phyloP scores from a whole-genome alignment of 1,284 basidiomycete species.

The Trametes pubescens region DNA sequence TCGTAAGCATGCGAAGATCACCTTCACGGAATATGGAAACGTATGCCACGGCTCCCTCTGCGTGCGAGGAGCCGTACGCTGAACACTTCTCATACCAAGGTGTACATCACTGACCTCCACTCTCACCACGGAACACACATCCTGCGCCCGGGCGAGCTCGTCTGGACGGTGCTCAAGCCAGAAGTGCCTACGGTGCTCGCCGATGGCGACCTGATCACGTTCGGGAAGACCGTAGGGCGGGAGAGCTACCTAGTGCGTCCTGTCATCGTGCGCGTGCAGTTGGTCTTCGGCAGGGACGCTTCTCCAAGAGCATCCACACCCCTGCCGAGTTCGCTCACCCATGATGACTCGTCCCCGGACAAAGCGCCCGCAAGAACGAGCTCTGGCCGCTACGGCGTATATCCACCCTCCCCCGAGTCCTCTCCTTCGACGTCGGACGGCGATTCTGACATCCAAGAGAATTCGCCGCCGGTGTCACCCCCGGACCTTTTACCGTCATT shows the following conservation, averaged over 20 bases:
- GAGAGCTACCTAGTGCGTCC: constrained; percentile 65
- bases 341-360: constrained; percentile 15
- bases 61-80: constrained; percentile 13
- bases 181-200: constrained; percentile 57
- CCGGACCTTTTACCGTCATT: constrained; percentile 16
- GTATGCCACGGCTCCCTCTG: constrained; percentile 48
- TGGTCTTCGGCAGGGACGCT: constrained; percentile 50
- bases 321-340: constrained; percentile 23
- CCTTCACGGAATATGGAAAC: constrained; percentile 64
- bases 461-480: constrained; percentile 32
- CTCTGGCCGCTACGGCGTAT: constrained; percentile 63
- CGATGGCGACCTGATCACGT: constrained; percentile 73
- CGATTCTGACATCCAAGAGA: constrained; percentile 67
- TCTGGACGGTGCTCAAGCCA: constrained; percentile 53
- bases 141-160: constrained; percentile 53
- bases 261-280: constrained; percentile 63
- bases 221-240: constrained; percentile 74
- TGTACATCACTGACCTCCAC: constrained; percentile 62
- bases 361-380: constrained; percentile 31
- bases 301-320: constrained; percentile 25
- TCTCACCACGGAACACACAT: constrained; percentile 74
- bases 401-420: constrained; percentile 47
- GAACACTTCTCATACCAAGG: constrained; percentile 42
- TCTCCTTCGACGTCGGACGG: constrained; percentile 50
- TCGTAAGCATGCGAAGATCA: constrained; percentile 70